phyloP scores from a whole-genome alignment of 2,329 filamentous ascomycete species.

The Amauroascus verrucosus region DNA sequence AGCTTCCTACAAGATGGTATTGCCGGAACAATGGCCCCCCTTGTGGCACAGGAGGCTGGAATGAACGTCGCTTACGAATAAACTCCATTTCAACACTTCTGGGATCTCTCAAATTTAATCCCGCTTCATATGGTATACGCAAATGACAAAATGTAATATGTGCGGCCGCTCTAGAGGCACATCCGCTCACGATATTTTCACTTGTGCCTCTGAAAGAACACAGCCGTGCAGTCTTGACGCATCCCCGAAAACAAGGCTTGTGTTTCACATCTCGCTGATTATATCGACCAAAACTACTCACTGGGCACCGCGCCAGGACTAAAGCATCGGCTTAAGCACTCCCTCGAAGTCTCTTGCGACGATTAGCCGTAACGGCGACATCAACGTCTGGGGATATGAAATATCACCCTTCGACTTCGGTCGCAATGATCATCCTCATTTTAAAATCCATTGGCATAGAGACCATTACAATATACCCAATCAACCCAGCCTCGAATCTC shows the following conservation, averaged over 20 bases:
- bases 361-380: conserved; percentile 13
- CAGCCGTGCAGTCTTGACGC: not conserved
- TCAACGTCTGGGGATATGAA: conserved; percentile 14
- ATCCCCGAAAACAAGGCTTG: conserved; percentile 10
- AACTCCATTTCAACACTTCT: no score
- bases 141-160: no score
- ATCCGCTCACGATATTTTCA: conserved; percentile 8
- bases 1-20: no score
- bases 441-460: not conserved
- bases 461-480: not conserved
- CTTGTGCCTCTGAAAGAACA: conserved; percentile 1
- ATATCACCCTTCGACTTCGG: no score
- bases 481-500: no score
- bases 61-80: no score
- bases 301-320: not conserved
- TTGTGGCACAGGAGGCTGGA: no score
- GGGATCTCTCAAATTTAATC: no score
- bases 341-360: conserved; percentile 14
- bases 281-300: not conserved
- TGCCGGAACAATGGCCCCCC: no score
- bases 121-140: no score
- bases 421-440: not conserved
- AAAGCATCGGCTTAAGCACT: conserved; percentile 10
- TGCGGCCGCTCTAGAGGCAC: not conserved
- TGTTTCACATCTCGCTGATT: not conserved